A percentile compares a stretch with the other conserved stretches of the same genome.
phyloP scores from a whole-genome alignment of 1,284 basidiomycete genomes.

The Rhodotorula sp. region DNA sequence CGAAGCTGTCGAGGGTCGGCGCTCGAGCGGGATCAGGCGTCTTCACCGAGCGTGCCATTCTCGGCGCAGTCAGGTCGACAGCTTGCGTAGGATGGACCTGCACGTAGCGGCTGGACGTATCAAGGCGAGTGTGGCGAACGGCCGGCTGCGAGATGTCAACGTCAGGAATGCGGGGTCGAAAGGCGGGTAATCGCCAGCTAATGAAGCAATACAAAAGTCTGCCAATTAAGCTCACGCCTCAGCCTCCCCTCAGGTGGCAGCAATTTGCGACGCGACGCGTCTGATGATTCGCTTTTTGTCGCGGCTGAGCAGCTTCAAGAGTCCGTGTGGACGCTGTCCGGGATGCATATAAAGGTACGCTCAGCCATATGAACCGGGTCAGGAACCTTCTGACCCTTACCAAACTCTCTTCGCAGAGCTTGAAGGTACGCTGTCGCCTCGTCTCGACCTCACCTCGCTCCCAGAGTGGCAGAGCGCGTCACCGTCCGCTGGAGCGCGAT shows the following conservation, averaged over 20 bases:
- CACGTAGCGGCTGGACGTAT: too few species aligned
- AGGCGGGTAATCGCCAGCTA: neutral
- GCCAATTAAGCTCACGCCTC: neutral
- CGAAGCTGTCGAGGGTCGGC: slow-evolving; percentile 3
- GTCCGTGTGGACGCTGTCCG: neutral
- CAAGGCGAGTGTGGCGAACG: neutral
- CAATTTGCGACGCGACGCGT: neutral
- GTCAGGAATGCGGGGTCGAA: neutral
- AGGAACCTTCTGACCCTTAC: neutral
- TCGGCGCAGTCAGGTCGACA: neutral
- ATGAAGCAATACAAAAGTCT: neutral
- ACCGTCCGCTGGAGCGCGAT: neutral
- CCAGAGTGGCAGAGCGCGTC: neutral
- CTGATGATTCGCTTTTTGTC: neutral
- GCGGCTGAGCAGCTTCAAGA: neutral
- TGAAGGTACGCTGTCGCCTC: slow-evolving; percentile 14
- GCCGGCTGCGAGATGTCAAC: neutral
- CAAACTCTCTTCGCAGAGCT: slow-evolving; percentile 12
- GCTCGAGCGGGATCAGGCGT: neutral
- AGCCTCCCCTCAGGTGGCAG: neutral
- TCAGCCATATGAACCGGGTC: accelerated
- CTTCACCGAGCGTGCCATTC: neutral
- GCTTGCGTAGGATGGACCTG: too few species aligned
- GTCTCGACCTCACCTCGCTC: neutral
- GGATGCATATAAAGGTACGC: slow-evolving; percentile 10